Percentiles rank a stretch among this genome's conserved stretches.
Evolutionary conservation across 192 early-diverging fungal species (phyloP).

Genomic region (Podila verticillata): DNA sequence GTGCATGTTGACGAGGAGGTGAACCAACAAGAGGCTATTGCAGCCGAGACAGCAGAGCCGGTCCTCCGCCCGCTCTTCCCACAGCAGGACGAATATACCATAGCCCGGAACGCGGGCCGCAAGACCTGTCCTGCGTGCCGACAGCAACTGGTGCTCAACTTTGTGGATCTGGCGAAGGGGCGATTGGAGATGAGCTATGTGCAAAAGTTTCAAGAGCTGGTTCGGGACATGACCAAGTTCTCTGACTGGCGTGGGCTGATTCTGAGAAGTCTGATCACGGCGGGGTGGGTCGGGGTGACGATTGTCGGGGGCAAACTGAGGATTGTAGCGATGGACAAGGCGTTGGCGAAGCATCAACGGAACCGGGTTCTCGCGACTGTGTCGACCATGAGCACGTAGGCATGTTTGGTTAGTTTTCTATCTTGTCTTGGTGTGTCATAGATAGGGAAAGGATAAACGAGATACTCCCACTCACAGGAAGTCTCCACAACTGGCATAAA

Average conservation of each 20-base stretch:
- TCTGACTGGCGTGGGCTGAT: constrained; percentile 45
- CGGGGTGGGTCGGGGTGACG: constrained; percentile 45
- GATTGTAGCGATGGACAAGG: constrained; percentile 46
- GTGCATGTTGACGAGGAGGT: neutral
- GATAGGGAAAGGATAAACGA: too few species aligned
- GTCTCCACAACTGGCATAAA: too few species aligned
- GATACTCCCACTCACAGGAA: too few species aligned
- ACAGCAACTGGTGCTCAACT: constrained; percentile 41
- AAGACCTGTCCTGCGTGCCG: constrained; percentile 48
- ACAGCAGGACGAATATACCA: constrained; percentile 22
- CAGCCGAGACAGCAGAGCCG: constrained; percentile 23
- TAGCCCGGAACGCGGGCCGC: constrained; percentile 21
- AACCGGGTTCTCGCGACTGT: constrained; percentile 32
- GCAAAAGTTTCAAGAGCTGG: constrained; percentile 27
- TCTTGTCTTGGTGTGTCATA: too few species aligned
- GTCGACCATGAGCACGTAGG: constrained; percentile 4
- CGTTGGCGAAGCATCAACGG: constrained; percentile 34
- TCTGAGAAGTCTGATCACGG: constrained; percentile 38
- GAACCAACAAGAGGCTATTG: constrained; percentile 3
- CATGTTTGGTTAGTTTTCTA: neutral
- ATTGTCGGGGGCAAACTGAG: constrained; percentile 43
- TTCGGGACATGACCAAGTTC: constrained; percentile 43
- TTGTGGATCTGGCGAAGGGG: constrained; percentile 40
- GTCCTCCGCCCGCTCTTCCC: constrained; percentile 38
- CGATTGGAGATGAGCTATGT: constrained; percentile 35